Evolutionary conservation across 139 green algal species (phyloP).

Genomic region (Zygnema circumcarinatum): DNA sequence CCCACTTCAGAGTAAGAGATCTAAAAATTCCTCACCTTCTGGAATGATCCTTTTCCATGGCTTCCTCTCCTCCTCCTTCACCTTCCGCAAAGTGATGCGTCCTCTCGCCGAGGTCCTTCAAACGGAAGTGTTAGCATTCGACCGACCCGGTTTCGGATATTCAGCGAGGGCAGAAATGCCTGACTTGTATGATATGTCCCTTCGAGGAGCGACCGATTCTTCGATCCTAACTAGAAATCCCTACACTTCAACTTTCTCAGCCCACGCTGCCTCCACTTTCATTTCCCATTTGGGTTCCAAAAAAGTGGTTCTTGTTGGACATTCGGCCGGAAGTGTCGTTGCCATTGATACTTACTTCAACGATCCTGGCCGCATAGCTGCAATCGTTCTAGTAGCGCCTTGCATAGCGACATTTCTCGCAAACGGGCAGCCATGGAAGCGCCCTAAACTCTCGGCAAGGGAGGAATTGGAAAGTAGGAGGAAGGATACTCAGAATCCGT

Average conservation of each 20-base stretch:
- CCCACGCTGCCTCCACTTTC: neutral
- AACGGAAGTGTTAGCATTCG: neutral
- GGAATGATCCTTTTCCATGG: neutral
- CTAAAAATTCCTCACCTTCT: neutral
- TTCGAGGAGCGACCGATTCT: neutral
- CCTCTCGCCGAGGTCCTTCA: neutral
- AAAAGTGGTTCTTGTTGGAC: neutral
- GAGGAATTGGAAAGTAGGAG: no score
- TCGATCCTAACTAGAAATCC: neutral
- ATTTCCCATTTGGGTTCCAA: neutral
- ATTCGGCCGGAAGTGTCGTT: neutral
- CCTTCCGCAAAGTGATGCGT: neutral
- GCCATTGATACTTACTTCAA: neutral
- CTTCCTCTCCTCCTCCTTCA: neutral
- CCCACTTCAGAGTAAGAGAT: no score
- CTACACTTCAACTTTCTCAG: neutral
- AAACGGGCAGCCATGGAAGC: no score
- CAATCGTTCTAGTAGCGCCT: slow-evolving; percentile 2
- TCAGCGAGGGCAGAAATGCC: neutral
- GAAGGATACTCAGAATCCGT: no score
- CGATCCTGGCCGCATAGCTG: neutral
- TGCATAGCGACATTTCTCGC: neutral
- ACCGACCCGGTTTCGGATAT: neutral
- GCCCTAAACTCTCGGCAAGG: no score
- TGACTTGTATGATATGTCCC: neutral